phyloP scores from a whole-genome alignment of 2,329 filamentous ascomycete species.

The Ceratocystis ficicola region DNA sequence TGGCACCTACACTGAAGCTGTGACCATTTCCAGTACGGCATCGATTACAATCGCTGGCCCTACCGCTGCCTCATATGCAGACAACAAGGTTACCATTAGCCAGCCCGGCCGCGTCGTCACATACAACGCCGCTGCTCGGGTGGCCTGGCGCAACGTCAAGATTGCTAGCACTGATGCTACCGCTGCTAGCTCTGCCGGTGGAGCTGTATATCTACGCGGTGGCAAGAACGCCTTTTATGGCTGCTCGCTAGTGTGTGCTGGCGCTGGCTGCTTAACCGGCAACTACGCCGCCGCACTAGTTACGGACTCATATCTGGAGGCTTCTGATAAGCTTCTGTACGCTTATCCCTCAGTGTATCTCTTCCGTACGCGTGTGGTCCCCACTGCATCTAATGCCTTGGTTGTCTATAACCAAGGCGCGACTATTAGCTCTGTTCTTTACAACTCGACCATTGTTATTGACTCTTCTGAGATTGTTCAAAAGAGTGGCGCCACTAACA shows the following conservation, averaged over 20 bases:
- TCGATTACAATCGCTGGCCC: constrained; percentile 34
- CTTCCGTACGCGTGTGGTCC: constrained; percentile 34
- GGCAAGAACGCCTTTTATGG: constrained; percentile 31
- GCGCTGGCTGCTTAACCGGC: constrained; percentile 27
- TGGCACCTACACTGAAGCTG: constrained; percentile 35
- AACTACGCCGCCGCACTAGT: constrained; percentile 31
- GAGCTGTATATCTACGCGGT: constrained; percentile 30
- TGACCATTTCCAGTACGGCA: constrained; percentile 32
- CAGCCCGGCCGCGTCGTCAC: constrained; percentile 26
- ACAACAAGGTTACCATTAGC: constrained; percentile 32
- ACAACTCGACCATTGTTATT: constrained; percentile 33
- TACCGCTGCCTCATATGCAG: constrained; percentile 21
- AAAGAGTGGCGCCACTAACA: constrained; percentile 27
- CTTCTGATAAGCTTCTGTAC: constrained; percentile 33
- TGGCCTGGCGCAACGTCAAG: constrained; percentile 32
- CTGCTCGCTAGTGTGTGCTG: constrained; percentile 34
- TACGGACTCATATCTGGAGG: constrained; percentile 36
- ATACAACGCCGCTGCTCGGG: constrained; percentile 28
- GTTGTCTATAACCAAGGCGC: constrained; percentile 32
- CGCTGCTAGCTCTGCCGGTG: constrained; percentile 25
- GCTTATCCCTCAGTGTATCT: constrained; percentile 33
- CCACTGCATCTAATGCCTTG: constrained; percentile 28
- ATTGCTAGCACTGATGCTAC: constrained; percentile 29
- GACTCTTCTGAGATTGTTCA: constrained; percentile 32
- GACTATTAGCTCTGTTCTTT: constrained; percentile 25